A percentile compares a stretch with the other conserved stretches of the same genome.
These are phyloP conservation scores for Clathrus columnatus DNA, from an alignment of 768 basidiomycete species.

Conservation along the genomic window DNA sequence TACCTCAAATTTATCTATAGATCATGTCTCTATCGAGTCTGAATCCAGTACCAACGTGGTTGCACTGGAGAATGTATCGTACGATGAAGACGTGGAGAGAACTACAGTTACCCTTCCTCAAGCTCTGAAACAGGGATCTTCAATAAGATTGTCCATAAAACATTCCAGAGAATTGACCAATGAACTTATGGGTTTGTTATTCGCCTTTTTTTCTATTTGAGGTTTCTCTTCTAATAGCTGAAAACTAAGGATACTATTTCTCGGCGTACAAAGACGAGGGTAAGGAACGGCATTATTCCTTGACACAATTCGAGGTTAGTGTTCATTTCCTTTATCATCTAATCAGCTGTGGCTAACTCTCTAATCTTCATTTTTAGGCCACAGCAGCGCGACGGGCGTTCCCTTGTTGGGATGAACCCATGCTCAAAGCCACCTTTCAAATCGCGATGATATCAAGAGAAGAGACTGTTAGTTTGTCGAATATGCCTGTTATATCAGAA, in stretches of 20 bases:
- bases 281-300: constrained; percentile 55
- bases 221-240: not conserved
- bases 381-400: constrained; percentile 78
- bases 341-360: too few species aligned
- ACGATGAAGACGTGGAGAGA: too few species aligned
- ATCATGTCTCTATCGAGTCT: constrained; percentile 47
- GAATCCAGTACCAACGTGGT: constrained; percentile 44
- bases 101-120: too few species aligned
- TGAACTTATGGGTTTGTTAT: constrained; percentile 58
- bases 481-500: constrained; percentile 74
- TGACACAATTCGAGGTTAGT: constrained; percentile 80
- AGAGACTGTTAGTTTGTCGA: constrained; percentile 70
- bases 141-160: constrained; percentile 58
- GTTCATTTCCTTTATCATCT: not conserved
- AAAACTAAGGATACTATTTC: constrained; percentile 51
- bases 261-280: constrained; percentile 56
- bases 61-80: constrained; percentile 30
- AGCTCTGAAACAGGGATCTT: constrained; percentile 57
- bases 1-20: constrained; percentile 48
- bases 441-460: constrained; percentile 70
- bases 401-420: constrained; percentile 91
- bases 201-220: not conserved
- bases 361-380: constrained; percentile 36
- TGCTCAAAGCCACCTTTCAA: constrained; percentile 74
- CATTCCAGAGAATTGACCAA: constrained; percentile 62